A percentile compares a stretch with the other conserved stretches of the same genome.
Conservation (phyloP, 306 rosid genomes). For the Cicer cuneatum region DNA sequence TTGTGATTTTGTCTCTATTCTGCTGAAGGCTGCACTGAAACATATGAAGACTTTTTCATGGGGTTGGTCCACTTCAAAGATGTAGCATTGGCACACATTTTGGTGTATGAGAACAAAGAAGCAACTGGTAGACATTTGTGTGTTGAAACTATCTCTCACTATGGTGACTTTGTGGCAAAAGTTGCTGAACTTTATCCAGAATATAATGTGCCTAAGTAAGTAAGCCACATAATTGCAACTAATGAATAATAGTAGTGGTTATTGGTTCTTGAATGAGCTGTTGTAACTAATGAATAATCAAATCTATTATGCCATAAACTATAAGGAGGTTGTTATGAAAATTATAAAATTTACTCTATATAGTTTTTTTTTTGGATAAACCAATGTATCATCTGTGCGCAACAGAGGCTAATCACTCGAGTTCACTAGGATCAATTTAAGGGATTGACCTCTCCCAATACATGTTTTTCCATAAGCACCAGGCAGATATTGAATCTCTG, state of each 20-base stretch:
- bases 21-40: slow-evolving; percentile 74
- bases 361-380: no score
- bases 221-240: slow-evolving; percentile 25
- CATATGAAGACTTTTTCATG: slow-evolving; percentile 66
- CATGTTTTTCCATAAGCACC: no score
- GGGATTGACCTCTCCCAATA: no score
- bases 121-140: slow-evolving; percentile 86
- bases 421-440: no score
- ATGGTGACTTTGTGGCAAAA: slow-evolving; percentile 82
- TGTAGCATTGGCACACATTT: slow-evolving; percentile 84
- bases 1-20: slow-evolving; percentile 33
- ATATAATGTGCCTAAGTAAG: slow-evolving; percentile 71
- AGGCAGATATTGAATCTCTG: no score
- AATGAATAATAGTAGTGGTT: not conserved
- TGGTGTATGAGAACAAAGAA: slow-evolving; percentile 81
- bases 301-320: slow-evolving; percentile 14
- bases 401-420: no score
- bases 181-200: slow-evolving; percentile 84
- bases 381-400: no score
- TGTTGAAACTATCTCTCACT: slow-evolving; percentile 79
- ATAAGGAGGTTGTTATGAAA: slow-evolving; percentile 2
- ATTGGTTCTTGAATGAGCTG: slow-evolving; percentile 24
- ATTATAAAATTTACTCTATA: not conserved
- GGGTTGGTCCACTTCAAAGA: slow-evolving; percentile 90
- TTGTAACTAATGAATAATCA: no score